These are phyloP conservation scores for Tricholoma sp. DNA, from an alignment of 768 basidiomycete genomes.

Conservation along the genomic window DNA sequence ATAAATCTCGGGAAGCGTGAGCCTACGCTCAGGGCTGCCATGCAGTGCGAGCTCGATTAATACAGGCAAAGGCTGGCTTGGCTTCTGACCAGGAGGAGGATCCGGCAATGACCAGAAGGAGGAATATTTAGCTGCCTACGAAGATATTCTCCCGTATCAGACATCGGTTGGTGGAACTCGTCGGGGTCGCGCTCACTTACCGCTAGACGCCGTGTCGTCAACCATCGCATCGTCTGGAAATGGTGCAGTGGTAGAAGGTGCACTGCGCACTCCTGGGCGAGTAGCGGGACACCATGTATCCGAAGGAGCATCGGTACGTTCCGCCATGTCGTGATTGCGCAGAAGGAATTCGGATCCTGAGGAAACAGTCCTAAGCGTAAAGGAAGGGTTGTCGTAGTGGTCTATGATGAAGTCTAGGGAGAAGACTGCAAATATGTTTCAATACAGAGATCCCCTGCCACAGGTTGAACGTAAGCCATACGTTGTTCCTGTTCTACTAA, in stretches of 20 bases:
- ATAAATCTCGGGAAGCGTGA: slow-evolving; percentile 66
- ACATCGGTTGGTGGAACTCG: too few species aligned
- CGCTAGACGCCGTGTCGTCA: neutral
- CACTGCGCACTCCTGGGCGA: neutral
- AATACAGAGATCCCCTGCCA: too few species aligned
- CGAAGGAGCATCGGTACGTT: neutral
- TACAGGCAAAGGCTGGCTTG: slow-evolving; percentile 27
- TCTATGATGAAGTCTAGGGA: too few species aligned
- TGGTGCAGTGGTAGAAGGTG: neutral
- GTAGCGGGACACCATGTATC: slow-evolving; percentile 1
- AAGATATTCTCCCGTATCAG: slow-evolving; percentile 38
- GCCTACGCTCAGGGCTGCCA: slow-evolving; percentile 45
- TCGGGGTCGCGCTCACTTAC: too few species aligned
- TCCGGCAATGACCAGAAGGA: slow-evolving; percentile 32
- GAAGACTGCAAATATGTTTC: too few species aligned
- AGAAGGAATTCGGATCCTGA: neutral
- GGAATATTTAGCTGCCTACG: slow-evolving; percentile 35
- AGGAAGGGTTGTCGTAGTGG: too few species aligned
- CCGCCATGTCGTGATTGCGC: neutral
- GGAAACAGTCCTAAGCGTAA: too few species aligned
- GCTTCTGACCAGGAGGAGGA: slow-evolving; percentile 33
- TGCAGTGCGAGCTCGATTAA: slow-evolving; percentile 60
- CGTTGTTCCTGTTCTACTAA: too few species aligned
- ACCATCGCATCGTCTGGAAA: neutral
- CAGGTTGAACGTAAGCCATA: too few species aligned